phyloP scores from a whole-genome alignment of 805 yeast genomes.

The Priceomyces melissophilus region DNA sequence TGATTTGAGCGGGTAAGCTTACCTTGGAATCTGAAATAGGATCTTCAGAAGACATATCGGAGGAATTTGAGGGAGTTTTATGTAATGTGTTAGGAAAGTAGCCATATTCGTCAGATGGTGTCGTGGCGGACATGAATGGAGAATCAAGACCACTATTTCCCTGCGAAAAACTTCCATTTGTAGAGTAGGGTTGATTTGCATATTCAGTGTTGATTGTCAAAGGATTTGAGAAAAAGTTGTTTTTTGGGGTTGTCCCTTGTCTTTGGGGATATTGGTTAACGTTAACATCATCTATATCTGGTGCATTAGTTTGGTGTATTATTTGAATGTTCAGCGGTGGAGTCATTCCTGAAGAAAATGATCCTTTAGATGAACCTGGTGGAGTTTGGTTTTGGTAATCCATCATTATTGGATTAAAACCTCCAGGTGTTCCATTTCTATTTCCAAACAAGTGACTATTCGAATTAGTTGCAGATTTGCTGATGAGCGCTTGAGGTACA shows the following conservation, averaged over 20 bases:
- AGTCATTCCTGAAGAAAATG: slow-evolving; percentile 16
- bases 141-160: slow-evolving; percentile 28
- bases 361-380: slow-evolving; percentile 32
- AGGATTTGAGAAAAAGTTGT: slow-evolving; percentile 28
- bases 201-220: slow-evolving; percentile 38
- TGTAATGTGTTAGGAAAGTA: slow-evolving; percentile 21
- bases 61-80: slow-evolving; percentile 3
- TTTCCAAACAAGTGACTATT: slow-evolving; percentile 5
- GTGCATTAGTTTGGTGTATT: slow-evolving; percentile 7
- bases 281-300: slow-evolving; percentile 33
- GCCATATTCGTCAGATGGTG: slow-evolving; percentile 34
- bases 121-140: slow-evolving; percentile 40
- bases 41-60: slow-evolving; percentile 4
- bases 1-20: slow-evolving; percentile 29
- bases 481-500: slow-evolving; percentile 39
- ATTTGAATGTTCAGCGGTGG: slow-evolving; percentile 11
- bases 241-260: slow-evolving; percentile 20
- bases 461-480: slow-evolving; percentile 22
- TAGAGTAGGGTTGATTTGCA: slow-evolving; percentile 21
- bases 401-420: slow-evolving; percentile 36
- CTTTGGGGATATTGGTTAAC: slow-evolving; percentile 16
- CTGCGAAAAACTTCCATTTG: slow-evolving; percentile 14
- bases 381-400: slow-evolving; percentile 36
- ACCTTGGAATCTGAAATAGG: slow-evolving; percentile 13
- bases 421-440: slow-evolving; percentile 9